phyloP scores from a whole-genome alignment of 768 basidiomycete genomes.

The Phanerochaete sordida region DNA sequence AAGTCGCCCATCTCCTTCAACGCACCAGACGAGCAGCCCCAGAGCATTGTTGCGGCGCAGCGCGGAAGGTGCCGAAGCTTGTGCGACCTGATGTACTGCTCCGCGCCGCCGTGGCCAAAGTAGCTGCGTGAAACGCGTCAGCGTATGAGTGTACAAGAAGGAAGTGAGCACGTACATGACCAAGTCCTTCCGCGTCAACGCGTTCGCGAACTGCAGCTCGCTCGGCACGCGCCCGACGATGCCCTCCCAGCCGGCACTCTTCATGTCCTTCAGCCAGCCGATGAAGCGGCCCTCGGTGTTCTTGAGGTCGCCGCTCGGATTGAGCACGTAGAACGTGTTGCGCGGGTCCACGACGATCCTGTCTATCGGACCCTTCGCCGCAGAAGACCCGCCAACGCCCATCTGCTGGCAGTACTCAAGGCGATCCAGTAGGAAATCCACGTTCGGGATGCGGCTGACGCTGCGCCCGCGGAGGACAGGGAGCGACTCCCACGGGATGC shows the following conservation, averaged over 20 bases:
- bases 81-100: constrained; percentile 89
- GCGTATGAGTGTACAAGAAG: background rate
- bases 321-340: constrained; percentile 81
- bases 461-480: constrained; percentile 81
- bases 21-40: constrained; percentile 96
- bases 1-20: constrained; percentile 92
- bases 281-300: constrained; percentile 82
- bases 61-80: constrained; percentile 74
- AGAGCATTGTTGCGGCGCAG: constrained; percentile 96
- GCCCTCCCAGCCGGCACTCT: constrained; percentile 77
- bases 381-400: constrained; percentile 14
- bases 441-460: constrained; percentile 88
- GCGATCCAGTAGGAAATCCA: constrained; percentile 86
- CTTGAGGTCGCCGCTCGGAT: constrained; percentile 87
- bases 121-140: constrained; percentile 52
- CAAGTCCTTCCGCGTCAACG: constrained; percentile 71
- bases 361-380: constrained; percentile 28
- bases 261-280: constrained; percentile 75
- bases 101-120: constrained; percentile 95
- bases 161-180: constrained; percentile 68
- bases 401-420: constrained; percentile 48
- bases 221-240: constrained; percentile 71
- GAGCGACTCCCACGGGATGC: constrained; percentile 94
- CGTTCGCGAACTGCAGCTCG: constrained; percentile 79
- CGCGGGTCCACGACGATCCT: constrained; percentile 58